Evolutionary conservation across 192 early-diverging fungal genomes (phyloP).

Genomic region (Podila minutissima): DNA sequence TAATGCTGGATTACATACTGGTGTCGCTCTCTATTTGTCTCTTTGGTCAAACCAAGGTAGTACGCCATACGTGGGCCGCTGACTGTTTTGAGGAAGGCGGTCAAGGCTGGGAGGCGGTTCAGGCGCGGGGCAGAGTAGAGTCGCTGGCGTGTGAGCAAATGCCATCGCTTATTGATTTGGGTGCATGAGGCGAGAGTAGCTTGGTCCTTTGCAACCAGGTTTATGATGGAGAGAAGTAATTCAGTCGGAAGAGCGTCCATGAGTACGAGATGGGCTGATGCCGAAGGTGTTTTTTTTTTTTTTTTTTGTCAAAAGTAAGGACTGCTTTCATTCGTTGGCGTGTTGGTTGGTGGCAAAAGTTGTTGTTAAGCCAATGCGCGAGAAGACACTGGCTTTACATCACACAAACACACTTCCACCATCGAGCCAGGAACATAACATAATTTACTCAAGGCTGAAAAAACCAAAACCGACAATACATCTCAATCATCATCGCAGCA

Average conservation of each 20-base stretch:
- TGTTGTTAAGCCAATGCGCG: too few relatives aligned
- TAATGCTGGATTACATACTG: neutral
- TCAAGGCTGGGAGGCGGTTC: neutral
- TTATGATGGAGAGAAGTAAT: conserved; percentile 21
- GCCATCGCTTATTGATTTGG: conserved; percentile 27
- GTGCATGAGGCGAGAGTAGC: conserved; percentile 19
- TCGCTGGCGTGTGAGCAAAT: conserved; percentile 13
- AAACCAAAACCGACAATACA: neutral
- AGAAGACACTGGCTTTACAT: neutral
- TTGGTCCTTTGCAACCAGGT: conserved; percentile 13
- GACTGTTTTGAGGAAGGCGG: conserved; percentile 20
- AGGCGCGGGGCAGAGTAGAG: conserved; percentile 25
- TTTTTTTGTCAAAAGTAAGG: neutral
- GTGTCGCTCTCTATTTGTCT: neutral
- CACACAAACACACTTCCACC: neutral
- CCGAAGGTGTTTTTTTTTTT: neutral
- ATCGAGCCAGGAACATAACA: too few relatives aligned
- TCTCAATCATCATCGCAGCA: neutral
- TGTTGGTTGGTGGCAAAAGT: too few relatives aligned
- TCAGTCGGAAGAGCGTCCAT: conserved; percentile 44
- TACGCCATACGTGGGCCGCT: neutral
- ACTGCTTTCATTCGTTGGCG: neutral
- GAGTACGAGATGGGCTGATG: neutral
- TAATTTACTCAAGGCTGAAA: neutral
- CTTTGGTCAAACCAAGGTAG: neutral